Percentiles rank a stretch among this genome's conserved stretches.
Evolutionary conservation across 495 filamentous ascomycete genomes (phyloP).

Genomic region (Clohesyomyces aquaticus): DNA sequence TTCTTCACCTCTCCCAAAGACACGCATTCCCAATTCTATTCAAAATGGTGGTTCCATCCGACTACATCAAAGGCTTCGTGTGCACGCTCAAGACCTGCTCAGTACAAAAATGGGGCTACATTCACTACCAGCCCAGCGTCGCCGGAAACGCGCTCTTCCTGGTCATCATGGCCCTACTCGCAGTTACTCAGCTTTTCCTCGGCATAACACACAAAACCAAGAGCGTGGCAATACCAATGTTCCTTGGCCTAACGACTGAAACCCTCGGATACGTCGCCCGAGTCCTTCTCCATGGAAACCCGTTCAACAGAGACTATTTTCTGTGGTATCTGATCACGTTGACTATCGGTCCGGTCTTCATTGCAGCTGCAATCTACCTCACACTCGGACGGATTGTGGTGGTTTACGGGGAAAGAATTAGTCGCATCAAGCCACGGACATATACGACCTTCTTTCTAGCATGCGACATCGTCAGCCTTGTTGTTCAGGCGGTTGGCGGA

Average conservation of each 20-base stretch:
- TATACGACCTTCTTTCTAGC: conserved; percentile 61
- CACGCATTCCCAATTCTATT: neutral
- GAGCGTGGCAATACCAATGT: conserved; percentile 40
- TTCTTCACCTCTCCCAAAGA: neutral
- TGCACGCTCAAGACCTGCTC: conserved; percentile 5
- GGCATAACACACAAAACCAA: conserved; percentile 45
- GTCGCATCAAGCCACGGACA: conserved; percentile 59
- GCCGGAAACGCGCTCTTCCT: conserved; percentile 48
- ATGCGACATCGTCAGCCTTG: conserved; percentile 65
- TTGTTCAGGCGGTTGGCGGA: conserved; percentile 66
- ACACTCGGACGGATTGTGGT: conserved; percentile 61
- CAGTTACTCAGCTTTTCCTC: conserved; percentile 44
- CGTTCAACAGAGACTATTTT: conserved; percentile 19
- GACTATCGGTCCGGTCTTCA: conserved; percentile 68
- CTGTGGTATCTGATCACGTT: conserved; percentile 59
- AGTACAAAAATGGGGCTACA: conserved; percentile 19
- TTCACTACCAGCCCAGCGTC: conserved; percentile 49
- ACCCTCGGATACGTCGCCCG: conserved; percentile 38
- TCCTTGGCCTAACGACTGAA: conserved; percentile 33
- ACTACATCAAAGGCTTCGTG: conserved; percentile 7
- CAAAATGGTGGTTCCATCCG: neutral
- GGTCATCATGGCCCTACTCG: conserved; percentile 44
- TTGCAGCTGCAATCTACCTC: conserved; percentile 66
- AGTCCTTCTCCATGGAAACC: conserved; percentile 31
- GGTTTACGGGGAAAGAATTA: conserved; percentile 62